A percentile compares a stretch with the other conserved stretches of the same genome.
Conservation (phyloP, 257 asterid species). For the Penstemon newberryi region DNA sequence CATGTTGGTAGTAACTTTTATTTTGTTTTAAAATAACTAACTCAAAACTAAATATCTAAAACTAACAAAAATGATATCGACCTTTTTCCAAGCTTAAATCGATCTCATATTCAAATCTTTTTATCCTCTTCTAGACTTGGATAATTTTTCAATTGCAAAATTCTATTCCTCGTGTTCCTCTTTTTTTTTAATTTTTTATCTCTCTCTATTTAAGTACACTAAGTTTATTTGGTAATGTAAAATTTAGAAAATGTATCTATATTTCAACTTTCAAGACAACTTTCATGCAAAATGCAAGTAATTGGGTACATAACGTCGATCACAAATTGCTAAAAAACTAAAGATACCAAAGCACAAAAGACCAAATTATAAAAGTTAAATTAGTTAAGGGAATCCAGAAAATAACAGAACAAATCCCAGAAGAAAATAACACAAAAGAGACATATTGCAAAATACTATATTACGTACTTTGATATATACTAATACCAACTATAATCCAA, state of each 20-base stretch:
- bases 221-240: not conserved
- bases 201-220: not conserved
- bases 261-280: not conserved
- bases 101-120: too few relatives aligned
- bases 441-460: slow-evolving; percentile 3
- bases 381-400: slow-evolving; percentile 25
- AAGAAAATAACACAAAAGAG: not conserved
- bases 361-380: slow-evolving; percentile 30
- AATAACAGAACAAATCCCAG: slow-evolving; percentile 28
- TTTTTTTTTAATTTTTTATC: not conserved
- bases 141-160: not conserved
- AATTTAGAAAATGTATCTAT: not conserved
- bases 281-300: too few relatives aligned
- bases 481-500: slow-evolving; percentile 24
- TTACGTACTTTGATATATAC: slow-evolving; percentile 9
- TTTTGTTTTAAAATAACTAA: too few relatives aligned
- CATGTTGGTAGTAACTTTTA: too few relatives aligned
- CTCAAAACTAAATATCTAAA: too few relatives aligned
- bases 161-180: not conserved
- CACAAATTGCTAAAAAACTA: slow-evolving; percentile 7
- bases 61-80: too few relatives aligned
- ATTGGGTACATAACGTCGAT: not conserved
- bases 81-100: too few relatives aligned
- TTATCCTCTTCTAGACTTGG: too few relatives aligned
- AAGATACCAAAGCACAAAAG: slow-evolving; percentile 18